Base-by-base conservation (phyloP, 768 basidiomycete genomes). In the Phylloporus arenicola region DNA sequence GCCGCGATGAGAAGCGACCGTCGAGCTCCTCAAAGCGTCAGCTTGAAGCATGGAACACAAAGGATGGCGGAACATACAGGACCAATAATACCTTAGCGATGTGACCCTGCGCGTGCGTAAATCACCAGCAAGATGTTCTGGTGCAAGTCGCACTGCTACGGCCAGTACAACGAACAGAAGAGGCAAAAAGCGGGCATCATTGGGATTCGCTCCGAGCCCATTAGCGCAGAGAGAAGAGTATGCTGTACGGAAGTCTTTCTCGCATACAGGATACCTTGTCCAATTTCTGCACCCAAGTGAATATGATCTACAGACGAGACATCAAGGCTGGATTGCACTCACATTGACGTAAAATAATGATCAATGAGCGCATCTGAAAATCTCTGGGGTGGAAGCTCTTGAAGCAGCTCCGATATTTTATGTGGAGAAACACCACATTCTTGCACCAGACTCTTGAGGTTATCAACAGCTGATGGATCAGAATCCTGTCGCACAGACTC, bases 111-210 rank as follows among this genome's bases (percentile, higher is more conserved):
- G 75, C 39, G 74, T 81, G 41, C 83, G 79, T 50, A 85, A 80
- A 66, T 92, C 88, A 1, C 91, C 92, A 29, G 77, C 87, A 58
- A 95, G 81, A 50, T 80, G 75, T 59, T 92, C 91, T 4, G 93
- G 92, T 3, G 92, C 89, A 22, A 95, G 72, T 54, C 92, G 74
- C 13, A 86, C 88, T 14, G 92, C 79, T 42, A 92, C 89, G 12
- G 93, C 92, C 33, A 97, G 75, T 1, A 95, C 88, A 38, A 94
- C 92, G 63, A 95, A 97, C 14, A 97, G 74, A n/a, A 96, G 75
- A 2, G 93, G 93, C 4, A 97, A 75, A 65, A 89, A 93, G 43
- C 87, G 83, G 62, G 88, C 79, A 62, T 90, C 86, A 59, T 81
- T 80, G 8, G 84, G 84, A 58, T 85, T 84, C 25, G 84, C 74